Evolutionary conservation across 2,329 filamentous ascomycete genomes (phyloP), one percentile per base, ranked within the genome.

Genomic region (Penicillium sp.): DNA sequence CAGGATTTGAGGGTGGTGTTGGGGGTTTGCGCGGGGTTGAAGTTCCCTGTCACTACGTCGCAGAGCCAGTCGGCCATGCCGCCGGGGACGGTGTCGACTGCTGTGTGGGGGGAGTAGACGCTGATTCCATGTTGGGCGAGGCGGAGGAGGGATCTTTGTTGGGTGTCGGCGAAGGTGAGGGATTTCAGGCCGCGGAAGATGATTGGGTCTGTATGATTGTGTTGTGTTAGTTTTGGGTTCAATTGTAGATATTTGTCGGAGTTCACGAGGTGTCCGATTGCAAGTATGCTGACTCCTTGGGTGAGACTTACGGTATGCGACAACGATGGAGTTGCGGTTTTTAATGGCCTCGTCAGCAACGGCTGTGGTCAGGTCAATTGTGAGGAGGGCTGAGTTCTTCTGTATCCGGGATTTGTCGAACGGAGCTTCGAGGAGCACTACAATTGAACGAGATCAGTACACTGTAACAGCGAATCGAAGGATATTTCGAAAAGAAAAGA

Each of bases 21-120:
- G n/a, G n/a, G n/a, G n/a, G n/a, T n/a, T n/a, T n/a, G n/a, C n/a
- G 64, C 66, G 4, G 71, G 69, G 34, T 66, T 66, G 53, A 65
- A 61, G 39, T 59, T 58, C 17, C 81, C 83, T 2, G 84, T 83
- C 19, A 96, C 81, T 43, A 94, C 84, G 63, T 94, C 86, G 53
- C 88, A 88, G 9, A 98, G 82, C 91, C 91, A 98, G 67, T 95
- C 88, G 64, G 90, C 94, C 59, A 98, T 80, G 4, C 93, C 93
- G 17, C 83, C 81, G 1, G 83, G 81, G 0, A 87, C 87, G 34
- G 88, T 88, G 69, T 98, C 93, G 38, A 97, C 82, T 13, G 93
- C 91, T 0, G 93, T 98, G 71, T 98, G 93, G 0, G 93, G 93
- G 57, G 85, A 89, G 75, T 97, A 98, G 49, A 98, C 89, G 57